Evolutionary conservation across 1,139 yeast species (phyloP), one percentile per base, ranked within the genome.

Genomic region (Sugiyamaella castrensis): DNA sequence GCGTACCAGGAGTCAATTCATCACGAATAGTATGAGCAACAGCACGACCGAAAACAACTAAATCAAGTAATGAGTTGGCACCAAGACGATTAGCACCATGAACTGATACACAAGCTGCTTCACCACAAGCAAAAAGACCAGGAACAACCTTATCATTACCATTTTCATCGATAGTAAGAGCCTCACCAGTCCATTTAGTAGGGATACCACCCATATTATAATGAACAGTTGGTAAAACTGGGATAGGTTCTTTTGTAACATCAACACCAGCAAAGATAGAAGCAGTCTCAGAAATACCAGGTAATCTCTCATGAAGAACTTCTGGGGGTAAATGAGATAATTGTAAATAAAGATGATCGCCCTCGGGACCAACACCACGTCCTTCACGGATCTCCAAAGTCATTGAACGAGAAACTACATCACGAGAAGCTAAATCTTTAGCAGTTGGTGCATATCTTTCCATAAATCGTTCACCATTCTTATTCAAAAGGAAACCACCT

Each of bases 201-300:
- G 98, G 98, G 61, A 92, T 87, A 82, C 98, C 98, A 72, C 98
- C 98, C 98, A 92, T 92, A 74, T 92, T 92, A 79, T 92, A 92
- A 74, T 92, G 98, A 57, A 92, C 98, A 57, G 98, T 92, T 64
- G 98, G 98, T 66, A 92, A 75, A 63, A 92, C 92, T 64, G 98
- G 98, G 69, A 94, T 94, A 67, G 98, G 98, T 76, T 92, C 97
- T 79, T 92, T 92, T 58, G 98, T 92, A 59, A 92, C 98, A 72
- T 92, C 98, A 61, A 92, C 98, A 77, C 98, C 98, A 47, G 98
- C 97, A 66, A 92, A 92, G 72, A 92, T 92, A 60, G 91, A 87
- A 40, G 98, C 98, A 54, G 98, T 92, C 77, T 92, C 98, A 57
- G 98, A 89, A 64, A 92, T 92, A 84, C 98, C 98, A 62, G 98